Base-by-base conservation (phyloP, 495 filamentous ascomycete genomes). In the Hypoxylon cercidicola region DNA sequence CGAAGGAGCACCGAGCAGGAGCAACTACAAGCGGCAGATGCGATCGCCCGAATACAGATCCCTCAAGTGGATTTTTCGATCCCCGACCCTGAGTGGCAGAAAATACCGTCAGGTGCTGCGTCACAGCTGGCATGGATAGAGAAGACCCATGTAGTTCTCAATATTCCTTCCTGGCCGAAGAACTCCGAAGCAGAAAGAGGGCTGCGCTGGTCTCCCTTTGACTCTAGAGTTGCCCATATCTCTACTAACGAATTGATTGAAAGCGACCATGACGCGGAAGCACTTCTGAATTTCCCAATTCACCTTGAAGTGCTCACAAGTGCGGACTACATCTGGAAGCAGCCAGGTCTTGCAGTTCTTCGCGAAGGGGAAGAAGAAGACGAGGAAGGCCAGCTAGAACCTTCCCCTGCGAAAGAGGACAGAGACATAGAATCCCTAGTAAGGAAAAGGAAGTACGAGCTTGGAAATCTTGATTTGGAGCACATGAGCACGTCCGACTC, bases 51-150 rank as follows among this genome's bases (percentile, higher is more conserved):
- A 52, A 74, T 89, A 15, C 62, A 78, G 21, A 79, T 90, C 16
- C 88, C 88, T 0, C 52, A 80, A 1, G 76, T 90, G 76, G 88
- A 90, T 49, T 87, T 90, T 56, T 84, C 82, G 0, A 70, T 84
- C 18, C 82, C 84, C 4, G 67, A 66, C 3, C 76, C 84, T 9
- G 87, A 85, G 1, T 90, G 88, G 88, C 77, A 79, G 30, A 20
- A 55, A n/a, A 56, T 67, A 1, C 35, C 68, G 6, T 64, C 46
- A 46, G 56, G 71, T 40, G 10, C 71, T 21, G 28, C 18, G 9
- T 64, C 16, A 11, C 72, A 78, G 52, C 68, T 80, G 10, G 34
- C 37, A 21, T 77, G 69, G 69, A 79, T 74, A 51, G 68, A 45
- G 55, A 72, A 55, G 21, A 66, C 37, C 1, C 43, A 60, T 15